Conservation (phyloP, 345 rosid species). For the Eucalyptus leucophloia region DNA sequence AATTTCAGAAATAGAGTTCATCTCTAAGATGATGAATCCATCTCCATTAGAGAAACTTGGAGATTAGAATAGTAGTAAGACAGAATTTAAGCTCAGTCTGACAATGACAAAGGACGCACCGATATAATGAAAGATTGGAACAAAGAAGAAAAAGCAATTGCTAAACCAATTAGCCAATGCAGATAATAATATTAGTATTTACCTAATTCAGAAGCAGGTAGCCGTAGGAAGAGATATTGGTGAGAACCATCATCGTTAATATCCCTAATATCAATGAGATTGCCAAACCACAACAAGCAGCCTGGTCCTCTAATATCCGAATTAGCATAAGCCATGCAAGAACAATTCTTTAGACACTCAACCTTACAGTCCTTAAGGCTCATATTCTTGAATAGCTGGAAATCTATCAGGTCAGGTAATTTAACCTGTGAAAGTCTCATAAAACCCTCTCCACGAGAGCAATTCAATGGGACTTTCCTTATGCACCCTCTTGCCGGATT, state of each 20-base stretch:
- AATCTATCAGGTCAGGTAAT: slow-evolving; percentile 7
- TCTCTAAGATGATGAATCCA: background rate
- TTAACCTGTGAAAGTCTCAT: background rate
- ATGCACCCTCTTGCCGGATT: slow-evolving; percentile 5
- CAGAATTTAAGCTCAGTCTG: background rate
- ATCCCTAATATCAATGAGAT: background rate
- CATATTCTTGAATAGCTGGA: slow-evolving; percentile 4
- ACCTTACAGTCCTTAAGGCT: slow-evolving; percentile 1
- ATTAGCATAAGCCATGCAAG: slow-evolving; percentile 19
- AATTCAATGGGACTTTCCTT: background rate
- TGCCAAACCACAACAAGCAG: slow-evolving; percentile 15
- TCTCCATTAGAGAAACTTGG: background rate
- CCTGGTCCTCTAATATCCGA: slow-evolving; percentile 6
- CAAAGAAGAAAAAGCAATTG: background rate
- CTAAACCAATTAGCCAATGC: background rate
- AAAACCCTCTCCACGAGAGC: background rate
- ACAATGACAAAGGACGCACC: background rate
- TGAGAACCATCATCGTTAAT: background rate
- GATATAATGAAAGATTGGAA: background rate
- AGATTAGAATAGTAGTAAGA: background rate
- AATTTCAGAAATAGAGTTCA: background rate
- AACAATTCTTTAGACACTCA: slow-evolving; percentile 10
- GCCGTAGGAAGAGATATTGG: background rate
- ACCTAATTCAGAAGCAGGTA: background rate
- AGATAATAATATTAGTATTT: background rate